Evolutionary conservation across 2,329 filamentous ascomycete genomes (phyloP).

Genomic region (Xylariaceae sp.): DNA sequence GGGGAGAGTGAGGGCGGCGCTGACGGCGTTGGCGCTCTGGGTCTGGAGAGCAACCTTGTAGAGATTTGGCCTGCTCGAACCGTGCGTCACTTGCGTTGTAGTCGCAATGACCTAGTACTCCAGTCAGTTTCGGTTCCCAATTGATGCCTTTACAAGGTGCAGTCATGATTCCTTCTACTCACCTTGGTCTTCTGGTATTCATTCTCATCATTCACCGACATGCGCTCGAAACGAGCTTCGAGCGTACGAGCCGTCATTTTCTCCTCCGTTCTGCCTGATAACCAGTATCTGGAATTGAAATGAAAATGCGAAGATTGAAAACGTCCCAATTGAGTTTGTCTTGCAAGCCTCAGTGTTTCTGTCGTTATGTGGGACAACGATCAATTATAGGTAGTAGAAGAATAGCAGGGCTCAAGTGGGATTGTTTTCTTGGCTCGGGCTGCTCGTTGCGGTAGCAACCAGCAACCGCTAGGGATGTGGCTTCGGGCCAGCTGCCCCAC

Average conservation of each 20-base stretch:
- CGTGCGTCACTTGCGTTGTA: conserved; percentile 55
- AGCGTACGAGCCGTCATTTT: conserved; percentile 77
- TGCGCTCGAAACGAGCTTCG: conserved; percentile 87
- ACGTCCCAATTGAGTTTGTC: background rate
- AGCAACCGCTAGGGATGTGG: background rate
- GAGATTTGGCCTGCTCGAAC: conserved; percentile 75
- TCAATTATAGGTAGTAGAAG: background rate
- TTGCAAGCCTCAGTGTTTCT: background rate
- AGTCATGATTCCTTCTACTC: conserved; percentile 53
- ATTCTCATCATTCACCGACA: conserved; percentile 90
- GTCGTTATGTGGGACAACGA: background rate
- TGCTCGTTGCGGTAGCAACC: conserved; percentile 21
- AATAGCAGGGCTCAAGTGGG: background rate
- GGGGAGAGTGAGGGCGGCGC: conserved; percentile 68
- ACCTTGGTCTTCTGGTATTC: conserved; percentile 79
- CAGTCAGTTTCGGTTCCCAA: conserved; percentile 49
- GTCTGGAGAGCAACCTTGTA: conserved; percentile 86
- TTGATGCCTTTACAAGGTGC: background rate
- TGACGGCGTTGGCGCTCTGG: conserved; percentile 70
- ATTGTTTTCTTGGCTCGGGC: conserved; percentile 22
- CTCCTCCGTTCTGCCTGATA: background rate
- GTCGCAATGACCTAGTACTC: conserved; percentile 52
- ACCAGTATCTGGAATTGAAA: background rate
- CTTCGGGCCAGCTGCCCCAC: no score
- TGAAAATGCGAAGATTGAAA: background rate